These are phyloP conservation scores for Lactarius vividus DNA, from an alignment of 768 basidiomycete genomes.

Conservation along the genomic window DNA sequence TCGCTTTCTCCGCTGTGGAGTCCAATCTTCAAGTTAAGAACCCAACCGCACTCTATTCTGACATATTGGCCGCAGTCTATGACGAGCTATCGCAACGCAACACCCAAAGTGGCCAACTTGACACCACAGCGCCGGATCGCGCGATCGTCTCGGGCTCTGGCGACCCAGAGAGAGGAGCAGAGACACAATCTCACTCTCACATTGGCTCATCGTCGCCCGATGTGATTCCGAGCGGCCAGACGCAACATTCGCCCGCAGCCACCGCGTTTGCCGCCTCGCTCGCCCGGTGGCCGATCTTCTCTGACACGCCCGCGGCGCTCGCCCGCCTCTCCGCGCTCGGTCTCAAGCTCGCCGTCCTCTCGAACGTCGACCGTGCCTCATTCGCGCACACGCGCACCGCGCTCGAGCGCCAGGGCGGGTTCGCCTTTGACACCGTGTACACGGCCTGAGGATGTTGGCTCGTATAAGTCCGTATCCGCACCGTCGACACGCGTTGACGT, in stretches of 20 bases:
- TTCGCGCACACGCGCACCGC: constrained; percentile 58
- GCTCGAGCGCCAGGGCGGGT: constrained; percentile 36
- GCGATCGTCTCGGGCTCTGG: neutral
- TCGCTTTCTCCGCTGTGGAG: constrained; percentile 53
- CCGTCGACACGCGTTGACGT: neutral
- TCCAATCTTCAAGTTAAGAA: constrained; percentile 53
- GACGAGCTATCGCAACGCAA: constrained; percentile 37
- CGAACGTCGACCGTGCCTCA: constrained; percentile 68
- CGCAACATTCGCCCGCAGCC: constrained; percentile 32
- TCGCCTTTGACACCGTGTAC: constrained; percentile 55
- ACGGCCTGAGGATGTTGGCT: constrained; percentile 75
- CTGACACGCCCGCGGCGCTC: constrained; percentile 62
- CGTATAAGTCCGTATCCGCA: constrained; percentile 62
- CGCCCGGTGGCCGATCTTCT: constrained; percentile 60
- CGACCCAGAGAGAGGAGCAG: neutral
- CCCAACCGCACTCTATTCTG: constrained; percentile 57
- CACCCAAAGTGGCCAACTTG: neutral
- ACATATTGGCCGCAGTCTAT: constrained; percentile 48
- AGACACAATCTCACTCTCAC: neutral
- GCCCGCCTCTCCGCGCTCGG: constrained; percentile 50
- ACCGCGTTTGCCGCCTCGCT: constrained; percentile 60
- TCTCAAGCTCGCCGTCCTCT: constrained; percentile 70
- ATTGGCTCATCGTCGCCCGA: neutral
- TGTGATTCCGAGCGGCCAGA: too few species aligned
- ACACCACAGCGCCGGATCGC: neutral